These are phyloP conservation scores for Pyronema domesticum DNA, from an alignment of 495 filamentous ascomycete species.

Conservation along the genomic window DNA sequence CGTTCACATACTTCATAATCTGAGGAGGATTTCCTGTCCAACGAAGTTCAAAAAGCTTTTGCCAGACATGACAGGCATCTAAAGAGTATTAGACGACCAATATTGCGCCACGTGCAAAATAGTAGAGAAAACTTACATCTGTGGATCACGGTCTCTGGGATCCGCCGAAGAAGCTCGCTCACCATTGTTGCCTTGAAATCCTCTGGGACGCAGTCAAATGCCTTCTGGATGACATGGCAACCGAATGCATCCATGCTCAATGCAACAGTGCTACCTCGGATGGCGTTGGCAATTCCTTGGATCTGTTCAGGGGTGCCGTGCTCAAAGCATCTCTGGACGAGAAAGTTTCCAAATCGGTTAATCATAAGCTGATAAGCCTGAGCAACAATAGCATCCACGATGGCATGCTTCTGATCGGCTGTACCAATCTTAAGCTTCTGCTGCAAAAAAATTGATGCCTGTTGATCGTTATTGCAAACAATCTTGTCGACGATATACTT, in stretches of 20 bases:
- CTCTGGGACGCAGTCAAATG: slow-evolving; percentile 90
- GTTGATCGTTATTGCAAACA: slow-evolving; percentile 96
- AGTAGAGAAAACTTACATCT: slow-evolving; percentile 34
- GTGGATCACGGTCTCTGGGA: slow-evolving; percentile 95
- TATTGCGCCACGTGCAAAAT: neutral
- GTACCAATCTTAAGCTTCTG: slow-evolving; percentile 98
- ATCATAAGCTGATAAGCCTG: slow-evolving; percentile 95
- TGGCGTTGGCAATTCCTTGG: slow-evolving; percentile 82
- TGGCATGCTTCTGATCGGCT: slow-evolving; percentile 86
- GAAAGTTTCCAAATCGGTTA: slow-evolving; percentile 95
- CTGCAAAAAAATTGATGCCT: slow-evolving; percentile 95
- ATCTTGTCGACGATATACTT: slow-evolving; percentile 99
- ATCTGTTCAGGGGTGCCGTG: slow-evolving; percentile 93
- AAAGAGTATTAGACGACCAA: slow-evolving; percentile 1
- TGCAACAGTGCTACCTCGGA: slow-evolving; percentile 82
- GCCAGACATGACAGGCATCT: slow-evolving; percentile 95
- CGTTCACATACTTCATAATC: slow-evolving; percentile 97
- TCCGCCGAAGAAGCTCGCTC: slow-evolving; percentile 81
- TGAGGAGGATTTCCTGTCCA: slow-evolving; percentile 91
- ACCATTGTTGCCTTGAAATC: slow-evolving; percentile 98
- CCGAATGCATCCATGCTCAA: slow-evolving; percentile 97
- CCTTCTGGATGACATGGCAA: slow-evolving; percentile 96
- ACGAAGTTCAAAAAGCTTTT: slow-evolving; percentile 96
- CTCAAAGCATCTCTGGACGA: slow-evolving; percentile 96
- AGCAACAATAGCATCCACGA: slow-evolving; percentile 87